These are phyloP conservation scores for Arthrinium phaeospermum DNA, from an alignment of 2,329 filamentous ascomycete species.

Conservation along the genomic window DNA sequence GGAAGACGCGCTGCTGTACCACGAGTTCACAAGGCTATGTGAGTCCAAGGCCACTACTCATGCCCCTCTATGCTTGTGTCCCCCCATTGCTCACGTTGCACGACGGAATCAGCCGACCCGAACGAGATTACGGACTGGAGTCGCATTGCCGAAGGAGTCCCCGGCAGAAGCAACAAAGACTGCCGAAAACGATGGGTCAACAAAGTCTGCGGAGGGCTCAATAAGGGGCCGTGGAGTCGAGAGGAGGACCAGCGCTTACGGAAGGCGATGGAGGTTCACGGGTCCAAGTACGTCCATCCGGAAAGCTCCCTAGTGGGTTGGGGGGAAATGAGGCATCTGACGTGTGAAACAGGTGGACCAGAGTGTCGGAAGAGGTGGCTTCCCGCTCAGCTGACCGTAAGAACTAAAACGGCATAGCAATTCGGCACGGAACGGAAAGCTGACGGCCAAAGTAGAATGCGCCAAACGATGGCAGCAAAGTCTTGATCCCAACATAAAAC, in stretches of 20 bases:
- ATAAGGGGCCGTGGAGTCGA: conserved; percentile 43
- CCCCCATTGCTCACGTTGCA: background rate
- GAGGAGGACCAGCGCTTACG: conserved; percentile 30
- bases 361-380: conserved; percentile 45
- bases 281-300: conserved; percentile 37
- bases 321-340: conserved; percentile 15
- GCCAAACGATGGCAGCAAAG: conserved; percentile 53
- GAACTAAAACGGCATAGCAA: conserved; percentile 18
- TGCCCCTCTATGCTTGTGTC: background rate
- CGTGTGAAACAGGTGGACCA: conserved; percentile 42
- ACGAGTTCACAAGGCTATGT: background rate
- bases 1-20: background rate
- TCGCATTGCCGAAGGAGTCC: conserved; percentile 42
- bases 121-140: conserved; percentile 37
- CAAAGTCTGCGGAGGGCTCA: conserved; percentile 44
- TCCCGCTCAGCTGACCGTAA: conserved; percentile 38
- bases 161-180: conserved; percentile 49
- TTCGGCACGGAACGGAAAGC: background rate
- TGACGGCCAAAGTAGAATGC: conserved; percentile 42
- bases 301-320: conserved; percentile 2
- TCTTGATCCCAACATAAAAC: conserved; percentile 46
- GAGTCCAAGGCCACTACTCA: background rate
- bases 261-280: conserved; percentile 43
- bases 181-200: conserved; percentile 48
- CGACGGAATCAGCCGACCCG: background rate